These are phyloP conservation scores for Cryptococcus sp. DNA, from an alignment of 1,284 basidiomycete genomes.

Conservation along the genomic window DNA sequence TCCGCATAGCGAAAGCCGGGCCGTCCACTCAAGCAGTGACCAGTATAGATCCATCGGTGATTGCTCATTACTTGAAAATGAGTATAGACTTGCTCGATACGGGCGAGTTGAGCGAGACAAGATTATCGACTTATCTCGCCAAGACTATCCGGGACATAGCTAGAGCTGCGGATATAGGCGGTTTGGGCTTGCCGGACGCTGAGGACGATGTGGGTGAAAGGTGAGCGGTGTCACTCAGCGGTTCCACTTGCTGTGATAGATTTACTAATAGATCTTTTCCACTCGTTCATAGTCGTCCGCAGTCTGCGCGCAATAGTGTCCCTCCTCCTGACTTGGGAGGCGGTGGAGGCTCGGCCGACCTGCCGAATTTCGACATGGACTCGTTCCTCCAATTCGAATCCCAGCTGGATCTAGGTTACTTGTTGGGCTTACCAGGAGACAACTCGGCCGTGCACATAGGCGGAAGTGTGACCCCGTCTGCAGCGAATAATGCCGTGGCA, in stretches of 20 bases:
- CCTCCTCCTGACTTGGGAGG: background rate
- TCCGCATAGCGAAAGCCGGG: constrained; percentile 31
- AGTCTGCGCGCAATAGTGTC: constrained; percentile 2
- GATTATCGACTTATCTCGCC: constrained; percentile 34
- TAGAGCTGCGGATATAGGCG: constrained; percentile 23
- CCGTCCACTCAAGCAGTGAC: constrained; percentile 16
- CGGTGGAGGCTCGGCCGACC: background rate
- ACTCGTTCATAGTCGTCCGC: background rate
- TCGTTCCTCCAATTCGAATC: constrained; percentile 24
- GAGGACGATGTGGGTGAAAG: constrained; percentile 1
- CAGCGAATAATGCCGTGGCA: background rate
- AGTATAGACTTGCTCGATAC: constrained; percentile 29
- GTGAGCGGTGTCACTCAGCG: constrained; percentile 1
- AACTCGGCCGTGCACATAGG: constrained; percentile 4
- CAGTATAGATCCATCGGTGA: constrained; percentile 28
- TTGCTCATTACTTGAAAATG: constrained; percentile 35
- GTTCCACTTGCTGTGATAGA: background rate
- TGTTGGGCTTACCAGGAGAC: constrained; percentile 31
- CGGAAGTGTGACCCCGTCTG: background rate
- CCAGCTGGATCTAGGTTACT: constrained; percentile 26
- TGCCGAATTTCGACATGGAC: constrained; percentile 23
- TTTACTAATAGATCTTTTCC: background rate
- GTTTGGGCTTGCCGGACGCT: constrained; percentile 4
- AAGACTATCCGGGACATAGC: constrained; percentile 35
- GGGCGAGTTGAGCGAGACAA: constrained; percentile 33